Percentiles rank a stretch among this genome's conserved stretches.
Evolutionary conservation across 2,329 filamentous ascomycete genomes (phyloP).

Genomic region (Ploettnerulaceae sp.): DNA sequence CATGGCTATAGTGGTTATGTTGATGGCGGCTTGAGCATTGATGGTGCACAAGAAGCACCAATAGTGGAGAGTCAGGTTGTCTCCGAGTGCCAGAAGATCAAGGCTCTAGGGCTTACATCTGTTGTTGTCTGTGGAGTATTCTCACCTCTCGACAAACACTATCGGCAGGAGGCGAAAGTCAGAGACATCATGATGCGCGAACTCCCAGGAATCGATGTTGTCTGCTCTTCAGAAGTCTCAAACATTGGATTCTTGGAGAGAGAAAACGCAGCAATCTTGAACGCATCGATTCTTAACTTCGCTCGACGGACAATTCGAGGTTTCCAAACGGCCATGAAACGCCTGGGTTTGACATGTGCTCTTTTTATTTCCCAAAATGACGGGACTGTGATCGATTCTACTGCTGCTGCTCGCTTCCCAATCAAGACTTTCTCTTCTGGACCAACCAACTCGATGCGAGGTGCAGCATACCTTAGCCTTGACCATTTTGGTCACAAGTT

Average conservation of each 20-base stretch:
- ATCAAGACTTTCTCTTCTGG: conserved; percentile 57
- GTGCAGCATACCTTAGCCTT: conserved; percentile 52
- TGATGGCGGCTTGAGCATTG: conserved; percentile 6
- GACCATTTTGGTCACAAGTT: too few species aligned
- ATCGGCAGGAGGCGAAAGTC: conserved; percentile 1
- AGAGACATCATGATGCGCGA: background rate
- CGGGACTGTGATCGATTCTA: conserved; percentile 49
- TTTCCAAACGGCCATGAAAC: conserved; percentile 46
- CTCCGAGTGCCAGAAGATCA: background rate
- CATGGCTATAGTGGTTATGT: background rate
- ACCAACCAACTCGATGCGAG: conserved; percentile 56
- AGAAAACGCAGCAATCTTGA: conserved; percentile 59
- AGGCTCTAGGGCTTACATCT: background rate
- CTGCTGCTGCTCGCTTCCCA: conserved; percentile 47
- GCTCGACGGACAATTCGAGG: conserved; percentile 49
- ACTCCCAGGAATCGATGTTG: background rate
- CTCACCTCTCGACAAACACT: conserved; percentile 1
- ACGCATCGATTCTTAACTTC: conserved; percentile 53
- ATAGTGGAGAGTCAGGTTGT: conserved; percentile 4
- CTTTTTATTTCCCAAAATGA: conserved; percentile 58
- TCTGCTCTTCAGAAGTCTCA: conserved; percentile 5
- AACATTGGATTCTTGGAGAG: conserved; percentile 3
- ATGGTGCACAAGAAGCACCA: conserved; percentile 3
- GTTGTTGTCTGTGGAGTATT: conserved; percentile 1
- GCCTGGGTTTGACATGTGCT: conserved; percentile 46